Evolutionary conservation across 352 stramenopile genomes (phyloP).

Genomic region (Globisporangium takayamanum): DNA sequence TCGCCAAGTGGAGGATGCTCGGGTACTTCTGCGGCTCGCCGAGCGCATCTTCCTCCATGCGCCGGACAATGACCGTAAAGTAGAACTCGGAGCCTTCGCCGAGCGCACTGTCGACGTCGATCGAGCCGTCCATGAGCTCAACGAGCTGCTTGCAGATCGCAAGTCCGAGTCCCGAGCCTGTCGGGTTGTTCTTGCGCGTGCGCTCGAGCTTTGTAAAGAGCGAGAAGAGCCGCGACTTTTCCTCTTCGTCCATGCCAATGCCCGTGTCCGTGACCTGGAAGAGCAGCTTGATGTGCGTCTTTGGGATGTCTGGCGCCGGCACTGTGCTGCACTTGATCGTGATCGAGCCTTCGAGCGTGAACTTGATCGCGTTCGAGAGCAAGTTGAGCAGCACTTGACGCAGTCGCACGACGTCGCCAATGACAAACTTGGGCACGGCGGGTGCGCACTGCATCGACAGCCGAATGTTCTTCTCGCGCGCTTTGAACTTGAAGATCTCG

Average conservation of each 20-base stretch:
- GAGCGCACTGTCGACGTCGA: slow-evolving; percentile 65
- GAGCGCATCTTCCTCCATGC: slow-evolving; percentile 38
- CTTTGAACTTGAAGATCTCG: slow-evolving; percentile 82
- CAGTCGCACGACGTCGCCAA: slow-evolving; percentile 58
- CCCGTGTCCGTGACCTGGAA: slow-evolving; percentile 71
- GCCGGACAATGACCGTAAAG: slow-evolving; percentile 54
- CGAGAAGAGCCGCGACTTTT: slow-evolving; percentile 57
- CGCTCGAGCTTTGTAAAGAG: slow-evolving; percentile 62
- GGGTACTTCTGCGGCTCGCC: slow-evolving; percentile 38
- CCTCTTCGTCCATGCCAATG: slow-evolving; percentile 58
- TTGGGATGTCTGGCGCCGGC: slow-evolving; percentile 40
- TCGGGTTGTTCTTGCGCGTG: slow-evolving; percentile 68
- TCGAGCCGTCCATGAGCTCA: slow-evolving; percentile 63
- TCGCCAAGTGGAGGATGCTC: slow-evolving; percentile 21
- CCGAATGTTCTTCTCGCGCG: slow-evolving; percentile 75
- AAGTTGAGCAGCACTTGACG: slow-evolving; percentile 72
- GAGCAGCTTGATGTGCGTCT: slow-evolving; percentile 53
- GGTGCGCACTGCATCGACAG: slow-evolving; percentile 54
- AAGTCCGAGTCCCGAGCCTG: slow-evolving; percentile 51
- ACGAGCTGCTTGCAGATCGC: slow-evolving; percentile 74
- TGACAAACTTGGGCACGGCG: slow-evolving; percentile 45
- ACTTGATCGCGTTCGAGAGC: slow-evolving; percentile 76
- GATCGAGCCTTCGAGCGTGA: slow-evolving; percentile 66
- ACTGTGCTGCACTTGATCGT: slow-evolving; percentile 59
- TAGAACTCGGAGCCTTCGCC: slow-evolving; percentile 62